Conservation (phyloP, 768 basidiomycete genomes). For the Tubosaeta brunneosetosa region DNA sequence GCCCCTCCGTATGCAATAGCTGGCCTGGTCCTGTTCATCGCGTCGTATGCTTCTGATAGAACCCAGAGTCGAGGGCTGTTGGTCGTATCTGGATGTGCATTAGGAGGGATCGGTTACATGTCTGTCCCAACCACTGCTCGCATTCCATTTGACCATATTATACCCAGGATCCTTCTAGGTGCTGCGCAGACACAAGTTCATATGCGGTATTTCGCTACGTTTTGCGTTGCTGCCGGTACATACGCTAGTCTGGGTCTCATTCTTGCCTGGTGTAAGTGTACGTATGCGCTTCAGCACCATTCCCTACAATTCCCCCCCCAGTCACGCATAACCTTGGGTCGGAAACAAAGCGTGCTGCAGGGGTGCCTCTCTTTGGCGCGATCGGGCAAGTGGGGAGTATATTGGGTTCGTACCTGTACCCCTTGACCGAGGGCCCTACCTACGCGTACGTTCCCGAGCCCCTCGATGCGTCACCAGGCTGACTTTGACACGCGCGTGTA, state of each 20-base stretch:
- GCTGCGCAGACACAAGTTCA: slow-evolving; percentile 27
- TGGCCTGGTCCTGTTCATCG: slow-evolving; percentile 15
- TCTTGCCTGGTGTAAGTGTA: slow-evolving; percentile 45
- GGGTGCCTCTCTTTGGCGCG: slow-evolving; percentile 38
- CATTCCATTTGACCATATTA: not conserved
- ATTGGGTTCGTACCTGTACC: slow-evolving; percentile 40
- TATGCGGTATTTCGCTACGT: slow-evolving; percentile 43
- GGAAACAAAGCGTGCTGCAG: slow-evolving; percentile 41
- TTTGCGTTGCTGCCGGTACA: slow-evolving; percentile 43
- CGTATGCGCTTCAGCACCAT: not conserved
- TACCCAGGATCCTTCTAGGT: slow-evolving; percentile 31
- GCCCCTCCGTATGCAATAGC: slow-evolving; percentile 16
- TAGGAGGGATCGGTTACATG: slow-evolving; percentile 42
- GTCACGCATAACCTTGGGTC: slow-evolving; percentile 41
- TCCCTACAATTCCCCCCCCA: slow-evolving; percentile 18
- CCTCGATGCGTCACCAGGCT: not conserved
- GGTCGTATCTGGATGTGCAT: slow-evolving; percentile 24
- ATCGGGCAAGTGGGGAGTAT: slow-evolving; percentile 42
- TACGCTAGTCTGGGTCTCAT: slow-evolving; percentile 43
- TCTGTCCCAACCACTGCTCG: slow-evolving; percentile 9
- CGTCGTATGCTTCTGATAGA: slow-evolving; percentile 9
- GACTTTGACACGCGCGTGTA: not conserved
- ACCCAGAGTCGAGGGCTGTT: slow-evolving; percentile 40
- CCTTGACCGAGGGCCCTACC: slow-evolving; percentile 35
- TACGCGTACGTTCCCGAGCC: slow-evolving; percentile 28